Base-by-base conservation (phyloP, 2,329 filamentous ascomycete species). In the Diaporthe helianthi region DNA sequence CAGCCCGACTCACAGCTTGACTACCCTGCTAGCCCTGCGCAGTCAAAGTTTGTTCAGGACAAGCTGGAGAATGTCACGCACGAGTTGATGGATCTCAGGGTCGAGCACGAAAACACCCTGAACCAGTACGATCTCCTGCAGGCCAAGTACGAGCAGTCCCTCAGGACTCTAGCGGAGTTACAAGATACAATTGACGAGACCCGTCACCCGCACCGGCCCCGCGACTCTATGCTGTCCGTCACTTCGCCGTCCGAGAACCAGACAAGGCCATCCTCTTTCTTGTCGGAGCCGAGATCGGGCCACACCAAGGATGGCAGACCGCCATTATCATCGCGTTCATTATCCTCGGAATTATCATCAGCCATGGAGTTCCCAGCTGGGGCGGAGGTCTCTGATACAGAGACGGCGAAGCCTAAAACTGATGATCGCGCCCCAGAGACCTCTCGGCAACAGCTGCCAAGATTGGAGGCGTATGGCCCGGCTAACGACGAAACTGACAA, bases 341-440 rank as follows among this genome's bases (percentile, higher is more conserved):
- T 98, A 75, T 98, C 93, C 74, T 96, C 93, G 82, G 96, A 98
- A 83, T 87, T 97, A 79, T 97, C 93, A 76, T 97, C 92, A 79
- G 93, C 89, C 84, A 89, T 92, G 87, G 92, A 92, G 76, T 93
- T 92, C 77, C 88, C 89, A 75, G 85, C 85, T 75, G 90, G 89
- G 72, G 84, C 84, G 72, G 89, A 90, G 74, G 85, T 86, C 61
- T 89, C 88, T 73, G 87, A 90, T 77, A 83, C 84, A 70, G 89
- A 90, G 73, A 85, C 82, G 5, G 80, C 81, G n/a, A 87, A 83
- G 73, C 78, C 81, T 24, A 78, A 76, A 73, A 69, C 73, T 67
- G 71, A 71, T 17, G 58, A 46, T n/a, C 52, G 58, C 31, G 61
- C 26, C 33, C 54, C 67, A 17, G 67, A 47, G 33, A 60, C 26